Evolutionary conservation across 768 basidiomycete genomes (phyloP), one percentile per base, ranked within the genome.

Genomic region (Lactarius tabidus): DNA sequence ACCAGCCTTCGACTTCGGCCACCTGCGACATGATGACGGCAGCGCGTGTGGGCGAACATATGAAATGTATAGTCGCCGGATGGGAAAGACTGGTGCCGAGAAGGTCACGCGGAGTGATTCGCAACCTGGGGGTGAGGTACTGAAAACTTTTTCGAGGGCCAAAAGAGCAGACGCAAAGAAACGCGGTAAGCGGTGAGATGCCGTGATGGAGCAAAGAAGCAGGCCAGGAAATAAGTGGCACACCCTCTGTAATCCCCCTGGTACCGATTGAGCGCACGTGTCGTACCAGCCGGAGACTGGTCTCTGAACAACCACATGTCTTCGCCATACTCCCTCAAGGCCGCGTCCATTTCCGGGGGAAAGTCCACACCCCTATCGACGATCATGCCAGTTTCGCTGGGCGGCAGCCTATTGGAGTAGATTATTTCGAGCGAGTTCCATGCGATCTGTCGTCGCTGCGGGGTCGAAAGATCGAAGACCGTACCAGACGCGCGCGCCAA

Each of bases 401-500:
- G 74, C 0, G 86, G 79, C 26, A 94, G 79, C 91, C 91, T 91
- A 71, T 12, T 20, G 31, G 26, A 28, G 23, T 6, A 26, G n/a
- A 6, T 54, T 2, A 59, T 28, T 18, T 14, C 31, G n/a, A 20
- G 14, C 15, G 14, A 17, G 20, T 35, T 14, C n/a, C 48, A 4
- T 48, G 59, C 33, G 45, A 23, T 14, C 52, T 54, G 53, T 54
- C 52, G 29, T 29, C 35, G 48, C 23, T 51, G 48, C 48, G 48
- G 48, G 26, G 23, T 51, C 23, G 14, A 23, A 18, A 43, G 56
- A 20, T 36, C 2, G 56, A 58, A 45, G 48, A 39, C 31, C 70
- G 63, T 64, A 89, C 90, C 91, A 95, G 72, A 95, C 85, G 55
- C 94, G 83, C 29, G 91, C 87, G 2, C 91, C 94, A 52, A 96